Percentiles rank a stretch among this genome's conserved stretches.
phyloP scores from a whole-genome alignment of 139 green algal genomes.

The Bryopsis sp. region DNA sequence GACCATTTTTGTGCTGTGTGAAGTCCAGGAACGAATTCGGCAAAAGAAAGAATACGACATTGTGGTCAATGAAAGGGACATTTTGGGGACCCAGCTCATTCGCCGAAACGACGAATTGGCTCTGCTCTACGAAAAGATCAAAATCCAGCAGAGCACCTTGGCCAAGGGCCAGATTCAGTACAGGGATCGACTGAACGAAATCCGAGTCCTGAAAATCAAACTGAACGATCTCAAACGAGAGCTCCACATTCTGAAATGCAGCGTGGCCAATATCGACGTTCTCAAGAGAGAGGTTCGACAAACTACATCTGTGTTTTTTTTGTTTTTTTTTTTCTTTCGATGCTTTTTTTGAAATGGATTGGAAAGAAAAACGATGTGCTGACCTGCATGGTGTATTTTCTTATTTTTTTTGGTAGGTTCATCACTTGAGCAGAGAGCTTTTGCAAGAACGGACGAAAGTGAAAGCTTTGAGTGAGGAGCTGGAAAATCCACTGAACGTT shows the following conservation, averaged over 20 bases:
- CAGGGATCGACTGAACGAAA: constrained; percentile 76
- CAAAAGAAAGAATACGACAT: constrained; percentile 85
- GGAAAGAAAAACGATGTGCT: too few species aligned
- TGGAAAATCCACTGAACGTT: constrained; percentile 93
- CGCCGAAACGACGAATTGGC: constrained; percentile 86
- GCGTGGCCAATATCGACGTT: constrained; percentile 71
- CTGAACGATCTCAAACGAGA: constrained; percentile 71
- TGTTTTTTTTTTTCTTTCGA: too few species aligned
- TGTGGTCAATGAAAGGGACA: constrained; percentile 80
- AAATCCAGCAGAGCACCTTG: constrained; percentile 79
- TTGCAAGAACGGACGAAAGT: constrained; percentile 57
- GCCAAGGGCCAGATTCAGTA: constrained; percentile 81
- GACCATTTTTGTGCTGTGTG: too few species aligned
- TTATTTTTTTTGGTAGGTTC: constrained; percentile 16
- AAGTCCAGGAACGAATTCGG: constrained; percentile 55
- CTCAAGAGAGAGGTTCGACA: constrained; percentile 86
- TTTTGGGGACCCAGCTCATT: constrained; percentile 76
- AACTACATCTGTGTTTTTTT: too few species aligned
- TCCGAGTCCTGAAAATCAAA: constrained; percentile 82
- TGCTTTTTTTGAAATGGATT: too few species aligned
- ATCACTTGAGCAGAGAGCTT: constrained; percentile 70
- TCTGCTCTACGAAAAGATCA: constrained; percentile 92
- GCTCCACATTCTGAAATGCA: constrained; percentile 66
- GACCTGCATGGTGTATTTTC: too few species aligned
- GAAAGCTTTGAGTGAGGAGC: constrained; percentile 80